Base-by-base conservation (phyloP, 2,329 filamentous ascomycete genomes). In the Colletotrichum siamense region DNA sequence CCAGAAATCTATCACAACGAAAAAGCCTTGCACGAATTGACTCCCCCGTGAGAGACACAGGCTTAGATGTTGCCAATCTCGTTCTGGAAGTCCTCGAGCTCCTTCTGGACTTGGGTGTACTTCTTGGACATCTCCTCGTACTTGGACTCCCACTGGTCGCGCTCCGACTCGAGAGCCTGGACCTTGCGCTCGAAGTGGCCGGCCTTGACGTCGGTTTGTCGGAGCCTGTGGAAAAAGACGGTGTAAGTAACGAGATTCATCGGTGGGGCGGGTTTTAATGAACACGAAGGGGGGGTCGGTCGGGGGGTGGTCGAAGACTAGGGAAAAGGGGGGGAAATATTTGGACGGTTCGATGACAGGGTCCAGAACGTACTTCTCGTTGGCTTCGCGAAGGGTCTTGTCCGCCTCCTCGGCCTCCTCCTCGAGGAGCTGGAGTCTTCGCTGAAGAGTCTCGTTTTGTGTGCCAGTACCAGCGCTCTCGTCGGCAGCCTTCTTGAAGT, bases 111-210 rank as follows among this genome's bases (percentile, higher is more conserved):
- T 74, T 91, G 86, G 80, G 89, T 88, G 90, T 98, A 94, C 89
- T 98, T 98, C 92, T 96, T 94, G 82, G 94, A 87, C 94, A 98
- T 98, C 87, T 99, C 96, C 89, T 99, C 97, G 89, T 98, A 99
- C 91, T 99, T 99, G 87, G 91, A 86, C 91, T 99, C 97, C 96
- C 96, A 98, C 87, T 96, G 93, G 87, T 98, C 96, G 83, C 95
- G 94, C 86, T 96, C 92, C 84, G 92, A 90, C 89, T 99, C 97
- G 84, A 98, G 93, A 82, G 97, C 96, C 88, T 98, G 95, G 81
- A 99, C 97, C 91, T 99, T 99, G 89, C 97, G 97, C 91, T 99
- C 97, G 88, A 96, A 99, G 90, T 99, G 96, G 83, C 96, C 97
- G 83, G 96, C 96, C 92, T 99, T 99, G 89, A 99, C 96, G 86